These are phyloP conservation scores for Metschnikowia aberdeeniae DNA, from an alignment of 805 yeast species.

Conservation along the genomic window DNA sequence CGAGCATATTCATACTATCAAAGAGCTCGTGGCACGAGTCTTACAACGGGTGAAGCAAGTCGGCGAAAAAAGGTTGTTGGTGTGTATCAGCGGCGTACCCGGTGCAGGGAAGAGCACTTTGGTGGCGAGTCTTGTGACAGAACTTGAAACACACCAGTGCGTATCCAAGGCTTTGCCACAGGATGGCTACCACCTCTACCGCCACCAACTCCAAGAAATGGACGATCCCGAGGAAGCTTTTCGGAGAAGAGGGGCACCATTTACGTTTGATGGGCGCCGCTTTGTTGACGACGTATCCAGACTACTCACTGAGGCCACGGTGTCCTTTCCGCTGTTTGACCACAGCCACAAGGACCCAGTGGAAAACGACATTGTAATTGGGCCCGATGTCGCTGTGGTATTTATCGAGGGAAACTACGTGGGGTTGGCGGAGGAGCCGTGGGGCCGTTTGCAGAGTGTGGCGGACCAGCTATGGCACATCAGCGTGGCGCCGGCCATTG, in stretches of 20 bases:
- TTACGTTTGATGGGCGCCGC: conserved; percentile 65
- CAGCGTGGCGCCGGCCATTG: conserved; percentile 39
- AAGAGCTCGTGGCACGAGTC: conserved; percentile 10
- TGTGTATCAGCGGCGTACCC: conserved; percentile 72
- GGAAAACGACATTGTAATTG: conserved; percentile 46
- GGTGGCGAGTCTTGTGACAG: conserved; percentile 44
- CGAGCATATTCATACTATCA: conserved; percentile 9
- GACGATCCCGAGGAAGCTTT: conserved; percentile 56
- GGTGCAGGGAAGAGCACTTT: conserved; percentile 83
- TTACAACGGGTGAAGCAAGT: conserved; percentile 1
- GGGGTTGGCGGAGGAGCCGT: conserved; percentile 52
- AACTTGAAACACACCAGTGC: conserved; percentile 16
- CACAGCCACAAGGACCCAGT: conserved; percentile 73
- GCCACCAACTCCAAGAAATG: conserved; percentile 34
- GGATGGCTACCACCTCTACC: conserved; percentile 39
- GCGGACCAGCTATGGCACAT: conserved; percentile 51
- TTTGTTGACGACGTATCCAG: conserved; percentile 24
- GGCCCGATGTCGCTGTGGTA: conserved; percentile 47
- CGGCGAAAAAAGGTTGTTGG: conserved; percentile 38
- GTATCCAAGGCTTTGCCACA: conserved; percentile 30
- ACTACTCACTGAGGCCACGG: conserved; percentile 25
- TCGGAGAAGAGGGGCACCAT: conserved; percentile 76
- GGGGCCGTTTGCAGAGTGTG: conserved; percentile 46
- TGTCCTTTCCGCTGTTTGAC: conserved; percentile 67
- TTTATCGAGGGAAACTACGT: conserved; percentile 78